Evolutionary conservation across 192 early-diverging fungal species (phyloP).

Genomic region (Coemansia sp.): DNA sequence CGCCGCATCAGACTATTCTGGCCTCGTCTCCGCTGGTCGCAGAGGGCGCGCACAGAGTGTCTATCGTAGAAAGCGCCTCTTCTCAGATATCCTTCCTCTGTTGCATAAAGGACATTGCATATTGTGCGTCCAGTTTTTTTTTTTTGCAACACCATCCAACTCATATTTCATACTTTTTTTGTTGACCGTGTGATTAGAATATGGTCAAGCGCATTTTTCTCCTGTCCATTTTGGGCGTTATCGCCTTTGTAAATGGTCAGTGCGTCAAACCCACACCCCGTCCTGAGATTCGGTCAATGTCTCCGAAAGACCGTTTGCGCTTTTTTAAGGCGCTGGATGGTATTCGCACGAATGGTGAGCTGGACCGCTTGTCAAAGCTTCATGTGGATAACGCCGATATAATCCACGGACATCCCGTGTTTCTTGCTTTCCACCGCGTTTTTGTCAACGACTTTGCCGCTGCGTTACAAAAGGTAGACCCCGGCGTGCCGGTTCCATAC

Average conservation of each 20-base stretch:
- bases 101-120: neutral
- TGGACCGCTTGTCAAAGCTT: conserved; percentile 45
- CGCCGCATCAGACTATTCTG: neutral
- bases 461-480: conserved; percentile 50
- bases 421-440: conserved; percentile 57
- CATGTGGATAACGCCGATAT: conserved; percentile 51
- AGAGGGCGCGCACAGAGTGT: conserved; percentile 20
- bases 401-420: conserved; percentile 51
- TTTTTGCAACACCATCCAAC: neutral
- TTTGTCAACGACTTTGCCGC: conserved; percentile 57
- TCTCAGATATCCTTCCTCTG: neutral
- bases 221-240: conserved; percentile 26
- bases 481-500: conserved; percentile 52
- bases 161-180: neutral
- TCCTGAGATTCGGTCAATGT: conserved; percentile 53
- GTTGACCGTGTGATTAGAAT: neutral
- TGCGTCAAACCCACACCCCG: conserved; percentile 37
- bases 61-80: conserved; percentile 3
- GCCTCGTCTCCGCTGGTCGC: conserved; percentile 35
- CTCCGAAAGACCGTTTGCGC: conserved; percentile 43
- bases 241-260: conserved; percentile 28
- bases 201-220: conserved; percentile 37
- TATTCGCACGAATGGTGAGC: conserved; percentile 45
- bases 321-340: conserved; percentile 41
- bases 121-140: neutral